A percentile compares a stretch with the other conserved stretches of the same genome.
Conservation (phyloP, 805 yeast genomes). For the Starmerella apis region DNA sequence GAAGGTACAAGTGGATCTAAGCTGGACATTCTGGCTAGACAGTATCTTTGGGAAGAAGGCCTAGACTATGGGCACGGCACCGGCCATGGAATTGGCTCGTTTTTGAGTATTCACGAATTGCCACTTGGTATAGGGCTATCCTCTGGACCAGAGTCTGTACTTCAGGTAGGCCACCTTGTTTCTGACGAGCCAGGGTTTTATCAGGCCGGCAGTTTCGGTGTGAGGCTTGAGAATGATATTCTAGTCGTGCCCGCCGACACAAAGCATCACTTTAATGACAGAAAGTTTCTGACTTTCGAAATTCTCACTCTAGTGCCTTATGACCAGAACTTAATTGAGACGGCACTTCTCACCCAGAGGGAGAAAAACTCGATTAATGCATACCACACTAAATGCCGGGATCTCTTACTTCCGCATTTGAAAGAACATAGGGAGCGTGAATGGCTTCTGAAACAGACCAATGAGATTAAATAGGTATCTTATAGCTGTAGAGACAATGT, state of each 20-base stretch:
- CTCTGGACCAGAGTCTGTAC: slow-evolving; percentile 41
- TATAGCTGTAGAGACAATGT: not conserved
- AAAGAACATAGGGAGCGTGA: slow-evolving; percentile 43
- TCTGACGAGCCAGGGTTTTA: slow-evolving; percentile 96
- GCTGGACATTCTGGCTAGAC: slow-evolving; percentile 76
- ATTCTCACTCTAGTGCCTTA: slow-evolving; percentile 78
- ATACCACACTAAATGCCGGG: slow-evolving; percentile 53
- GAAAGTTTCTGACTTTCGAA: slow-evolving; percentile 56
- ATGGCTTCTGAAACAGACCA: slow-evolving; percentile 43
- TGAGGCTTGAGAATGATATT: slow-evolving; percentile 80
- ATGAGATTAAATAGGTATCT: not conserved
- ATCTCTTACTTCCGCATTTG: slow-evolving; percentile 42
- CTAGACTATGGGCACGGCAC: slow-evolving; percentile 89
- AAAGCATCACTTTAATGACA: slow-evolving; percentile 41
- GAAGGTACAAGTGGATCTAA: slow-evolving; percentile 62
- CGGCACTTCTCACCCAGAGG: slow-evolving; percentile 41
- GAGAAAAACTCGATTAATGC: slow-evolving; percentile 60
- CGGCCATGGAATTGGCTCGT: slow-evolving; percentile 93
- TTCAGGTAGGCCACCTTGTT: slow-evolving; percentile 58
- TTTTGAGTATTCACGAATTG: slow-evolving; percentile 84
- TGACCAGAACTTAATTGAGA: slow-evolving; percentile 64
- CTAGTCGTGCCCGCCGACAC: slow-evolving; percentile 39
- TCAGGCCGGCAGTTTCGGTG: slow-evolving; percentile 80
- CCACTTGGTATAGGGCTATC: slow-evolving; percentile 65
- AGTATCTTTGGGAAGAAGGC: slow-evolving; percentile 71